Base-by-base conservation (phyloP, 78 protist genomes). In the Tieghemostelium lacteum region DNA sequence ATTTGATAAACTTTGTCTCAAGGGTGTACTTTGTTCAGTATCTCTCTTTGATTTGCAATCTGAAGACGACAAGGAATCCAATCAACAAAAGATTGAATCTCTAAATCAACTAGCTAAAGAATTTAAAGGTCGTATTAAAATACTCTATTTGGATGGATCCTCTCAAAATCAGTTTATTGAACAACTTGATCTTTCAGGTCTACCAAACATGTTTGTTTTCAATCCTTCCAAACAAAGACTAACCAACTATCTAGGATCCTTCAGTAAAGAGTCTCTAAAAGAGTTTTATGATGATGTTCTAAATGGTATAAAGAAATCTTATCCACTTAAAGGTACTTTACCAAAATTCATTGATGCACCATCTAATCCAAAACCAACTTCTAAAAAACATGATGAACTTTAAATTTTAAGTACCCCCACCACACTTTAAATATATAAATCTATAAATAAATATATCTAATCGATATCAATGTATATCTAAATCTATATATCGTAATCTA, bases 121-220 rank as follows among this genome's bases (percentile, higher is more conserved):
- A 12, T 52, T 37, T 36, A 34, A 16, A n/a, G 87, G 87, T 64
- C 40, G 74, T 28, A 65, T 77, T 31, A 77, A 77, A 50, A 26
- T 77, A 28, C 50, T 77, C 20, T 49, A 36, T 19, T 2, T 64
- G 17, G 87, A 77, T 52, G 40, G 61, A 6, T 62, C 87, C 22
- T 36, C 64, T 63, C 87, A 77, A 7, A 40, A n/a, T 33, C 31
- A 77, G 55, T 52, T 80, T 60, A n/a, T 67, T 40, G 12, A 71
- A 10, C 39, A 64, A 54, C 45, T 80, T 22, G 71, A 80, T 40
- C 14, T 80, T 20, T 17, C 88, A 16, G 88, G 88, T 55, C 22
- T 70, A 22, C 88, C 88, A 49, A 80, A 55, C 22, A 40, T 67
- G 52, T 33, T 80, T 12, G 69, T 67, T 40, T 16, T 80, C 45